Base-by-base conservation (phyloP, 352 stramenopile species). In the Phytophthora podocarpi region DNA sequence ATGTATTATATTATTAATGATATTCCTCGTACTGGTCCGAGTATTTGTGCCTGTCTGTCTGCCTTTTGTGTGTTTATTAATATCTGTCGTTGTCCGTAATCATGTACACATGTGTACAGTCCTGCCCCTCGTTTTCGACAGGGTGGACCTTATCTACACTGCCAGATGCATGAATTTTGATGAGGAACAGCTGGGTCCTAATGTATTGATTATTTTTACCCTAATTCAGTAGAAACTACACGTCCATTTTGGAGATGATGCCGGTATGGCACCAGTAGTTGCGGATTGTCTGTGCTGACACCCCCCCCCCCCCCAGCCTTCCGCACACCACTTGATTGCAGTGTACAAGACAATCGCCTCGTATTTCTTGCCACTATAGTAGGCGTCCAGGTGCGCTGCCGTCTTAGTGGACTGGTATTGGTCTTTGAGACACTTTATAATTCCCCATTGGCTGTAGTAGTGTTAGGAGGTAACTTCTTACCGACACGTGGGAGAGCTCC, bases 351-450 rank as follows among this genome's bases (percentile, higher is more conserved):
- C 28, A 18, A 55, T 20, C 7, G 36, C 24, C 1, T 20, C 15
- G 12, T 60, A 55, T 3, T 36, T 3, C 3, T 46, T 12, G 3
- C 53, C 32, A 6, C 32, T 10, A 27, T 59, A 43, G n/a, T 70
- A 53, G 34, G 49, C 26, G 15, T 66, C 40, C 2, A 74, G 48
- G 10, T 32, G 23, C 8, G 35, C 53, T 0, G 27, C 34, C 15
- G 40, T 16, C 20, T 64, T 67, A 1, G 31, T 43, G 16, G n/a
- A 18, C 12, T 37, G 15, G 36, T 54, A 73, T 2, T 49, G 18
- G 2, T 64, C 36, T 26, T 70, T 70, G 7, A 74, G 16, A 18
- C 11, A 50, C 21, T 66, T 70, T 48, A 67, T 64, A 11, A 69
- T 40, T 1, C 46, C 48, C 66, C 28, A 62, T 63, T 1, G 53